Evolutionary conservation across 345 rosid species (phyloP).

Genomic region (Acer campestre): DNA sequence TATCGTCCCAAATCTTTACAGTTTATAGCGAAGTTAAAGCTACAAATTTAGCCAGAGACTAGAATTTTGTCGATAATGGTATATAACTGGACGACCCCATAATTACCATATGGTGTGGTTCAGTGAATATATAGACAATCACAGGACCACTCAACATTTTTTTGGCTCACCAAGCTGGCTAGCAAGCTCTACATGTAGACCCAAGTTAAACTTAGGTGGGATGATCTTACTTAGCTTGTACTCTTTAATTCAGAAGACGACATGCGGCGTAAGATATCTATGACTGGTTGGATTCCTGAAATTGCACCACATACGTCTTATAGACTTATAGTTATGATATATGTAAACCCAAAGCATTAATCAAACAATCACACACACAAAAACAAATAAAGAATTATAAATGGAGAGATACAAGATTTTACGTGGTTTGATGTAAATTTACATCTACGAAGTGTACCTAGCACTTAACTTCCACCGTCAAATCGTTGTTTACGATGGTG

Average conservation of each 20-base stretch:
- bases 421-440: no score
- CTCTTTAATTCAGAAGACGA: not conserved
- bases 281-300: no score
- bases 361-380: no score
- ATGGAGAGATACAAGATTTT: no score
- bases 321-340: no score
- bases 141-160: not conserved
- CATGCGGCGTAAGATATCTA: not conserved
- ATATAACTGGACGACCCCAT: not conserved
- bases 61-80: not conserved
- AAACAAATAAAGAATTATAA: no score
- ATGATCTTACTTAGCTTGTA: not conserved
- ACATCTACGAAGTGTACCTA: no score
- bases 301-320: no score
- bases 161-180: slow-evolving; percentile 1
- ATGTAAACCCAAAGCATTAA: no score
- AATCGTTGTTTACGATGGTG: no score
- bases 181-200: not conserved
- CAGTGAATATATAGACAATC: not conserved
- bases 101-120: not conserved
- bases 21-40: not conserved
- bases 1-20: not conserved
- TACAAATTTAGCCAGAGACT: not conserved
- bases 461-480: no score
- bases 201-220: not conserved